A percentile compares a stretch with the other conserved stretches of the same genome.
These are phyloP conservation scores for Diutina pseudorugosa DNA, from an alignment of 1,139 yeast species.

Conservation along the genomic window DNA sequence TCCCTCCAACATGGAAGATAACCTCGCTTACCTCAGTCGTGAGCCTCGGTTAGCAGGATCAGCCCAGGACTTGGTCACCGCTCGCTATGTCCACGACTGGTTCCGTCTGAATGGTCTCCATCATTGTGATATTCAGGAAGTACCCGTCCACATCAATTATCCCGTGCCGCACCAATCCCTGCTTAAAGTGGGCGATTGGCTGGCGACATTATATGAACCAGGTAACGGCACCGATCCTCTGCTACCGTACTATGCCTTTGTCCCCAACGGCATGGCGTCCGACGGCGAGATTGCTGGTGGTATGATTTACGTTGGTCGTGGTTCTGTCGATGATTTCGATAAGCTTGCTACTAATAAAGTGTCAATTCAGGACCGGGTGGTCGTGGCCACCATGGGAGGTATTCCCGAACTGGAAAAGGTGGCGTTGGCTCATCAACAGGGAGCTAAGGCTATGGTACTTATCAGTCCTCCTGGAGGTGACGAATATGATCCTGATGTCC, in stretches of 20 bases:
- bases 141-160: constrained; percentile 49
- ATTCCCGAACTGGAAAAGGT: constrained; percentile 29
- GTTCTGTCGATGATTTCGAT: constrained; percentile 47
- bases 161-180: constrained; percentile 20
- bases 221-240: constrained; percentile 18
- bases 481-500: constrained; percentile 15
- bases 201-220: constrained; percentile 26
- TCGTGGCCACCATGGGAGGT: constrained; percentile 48
- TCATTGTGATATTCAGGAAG: constrained; percentile 35
- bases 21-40: constrained; percentile 64
- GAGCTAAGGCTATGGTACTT: constrained; percentile 26
- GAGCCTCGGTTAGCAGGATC: constrained; percentile 88
- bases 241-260: constrained; percentile 40
- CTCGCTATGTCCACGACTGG: constrained; percentile 48
- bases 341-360: constrained; percentile 24
- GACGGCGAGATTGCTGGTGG: constrained; percentile 40
- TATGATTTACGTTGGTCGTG: constrained; percentile 49
- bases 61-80: constrained; percentile 64
- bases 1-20: constrained; percentile 48
- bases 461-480: constrained; percentile 18
- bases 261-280: constrained; percentile 46
- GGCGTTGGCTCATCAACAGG: constrained; percentile 17
- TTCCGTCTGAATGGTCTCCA: constrained; percentile 47
- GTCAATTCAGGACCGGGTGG: constrained; percentile 30
- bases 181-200: constrained; percentile 21